These are phyloP conservation scores for Pseudocercospora fuligena DNA, from an alignment of 2,329 filamentous ascomycete genomes.

Conservation along the genomic window DNA sequence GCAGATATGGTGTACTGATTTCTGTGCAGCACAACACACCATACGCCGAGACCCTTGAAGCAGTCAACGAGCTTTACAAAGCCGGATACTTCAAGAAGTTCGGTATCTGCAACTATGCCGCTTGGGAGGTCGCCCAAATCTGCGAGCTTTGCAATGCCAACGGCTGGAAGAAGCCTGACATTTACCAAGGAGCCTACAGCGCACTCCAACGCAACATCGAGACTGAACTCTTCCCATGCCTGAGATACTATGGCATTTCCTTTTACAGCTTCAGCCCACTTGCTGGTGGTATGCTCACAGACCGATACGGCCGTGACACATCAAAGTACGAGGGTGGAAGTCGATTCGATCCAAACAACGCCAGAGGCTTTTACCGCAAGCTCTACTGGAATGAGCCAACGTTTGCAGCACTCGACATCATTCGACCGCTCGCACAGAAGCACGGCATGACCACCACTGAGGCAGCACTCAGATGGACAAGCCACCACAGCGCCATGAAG, in stretches of 20 bases:
- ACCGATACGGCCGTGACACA: slow-evolving; percentile 45
- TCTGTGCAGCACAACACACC: slow-evolving; percentile 41
- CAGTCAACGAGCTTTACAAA: slow-evolving; percentile 52
- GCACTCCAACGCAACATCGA: slow-evolving; percentile 47
- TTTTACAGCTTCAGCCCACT: slow-evolving; percentile 51
- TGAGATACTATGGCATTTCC: slow-evolving; percentile 50
- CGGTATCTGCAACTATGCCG: slow-evolving; percentile 53
- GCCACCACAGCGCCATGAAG: slow-evolving; percentile 48
- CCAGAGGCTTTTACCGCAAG: slow-evolving; percentile 45
- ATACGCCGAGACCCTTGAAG: slow-evolving; percentile 51
- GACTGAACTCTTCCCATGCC: slow-evolving; percentile 49
- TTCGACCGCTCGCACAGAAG: slow-evolving; percentile 45
- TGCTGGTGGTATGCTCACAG: slow-evolving; percentile 54
- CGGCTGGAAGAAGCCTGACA: slow-evolving; percentile 49
- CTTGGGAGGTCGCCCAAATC: slow-evolving; percentile 56
- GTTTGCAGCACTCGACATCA: slow-evolving; percentile 50
- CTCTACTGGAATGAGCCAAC: slow-evolving; percentile 51
- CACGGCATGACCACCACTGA: slow-evolving; percentile 50
- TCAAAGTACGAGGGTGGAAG: slow-evolving; percentile 43
- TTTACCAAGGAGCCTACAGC: slow-evolving; percentile 55
- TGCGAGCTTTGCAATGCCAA: slow-evolving; percentile 50
- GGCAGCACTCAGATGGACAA: slow-evolving; percentile 53
- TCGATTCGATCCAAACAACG: slow-evolving; percentile 48
- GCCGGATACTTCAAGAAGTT: slow-evolving; percentile 52
- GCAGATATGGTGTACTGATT: slow-evolving; percentile 60